phyloP scores from a whole-genome alignment of 768 basidiomycete species.

The Xerocomus potaroensis region DNA sequence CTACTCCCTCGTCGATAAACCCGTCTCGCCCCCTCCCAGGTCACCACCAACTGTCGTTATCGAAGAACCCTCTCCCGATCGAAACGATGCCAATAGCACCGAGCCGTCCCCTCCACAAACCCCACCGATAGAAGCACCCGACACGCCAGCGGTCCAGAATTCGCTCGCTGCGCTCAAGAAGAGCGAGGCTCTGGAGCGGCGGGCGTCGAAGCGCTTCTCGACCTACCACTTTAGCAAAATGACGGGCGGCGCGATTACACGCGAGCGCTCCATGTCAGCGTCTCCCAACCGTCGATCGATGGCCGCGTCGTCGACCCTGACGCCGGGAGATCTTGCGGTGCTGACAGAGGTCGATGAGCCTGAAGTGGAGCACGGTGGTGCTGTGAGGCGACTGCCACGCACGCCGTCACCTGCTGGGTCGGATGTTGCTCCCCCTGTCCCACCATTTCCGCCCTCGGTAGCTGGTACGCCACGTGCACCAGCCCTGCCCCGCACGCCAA shows the following conservation, averaged over 20 bases:
- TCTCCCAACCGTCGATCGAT: constrained; percentile 65
- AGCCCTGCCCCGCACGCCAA: neutral
- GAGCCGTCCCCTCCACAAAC: constrained; percentile 32
- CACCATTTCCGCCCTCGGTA: constrained; percentile 46
- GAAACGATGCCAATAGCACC: constrained; percentile 27
- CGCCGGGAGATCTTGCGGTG: constrained; percentile 67
- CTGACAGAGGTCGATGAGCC: constrained; percentile 68
- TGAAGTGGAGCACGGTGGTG: constrained; percentile 16
- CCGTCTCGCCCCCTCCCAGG: constrained; percentile 39
- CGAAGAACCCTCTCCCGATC: constrained; percentile 25
- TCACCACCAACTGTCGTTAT: constrained; percentile 48
- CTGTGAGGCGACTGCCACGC: constrained; percentile 27
- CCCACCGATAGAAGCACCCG: constrained; percentile 37
- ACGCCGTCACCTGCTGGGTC: constrained; percentile 33
- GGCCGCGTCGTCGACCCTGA: constrained; percentile 57
- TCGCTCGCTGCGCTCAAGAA: constrained; percentile 87
- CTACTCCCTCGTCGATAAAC: constrained; percentile 76
- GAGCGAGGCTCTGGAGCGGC: constrained; percentile 78
- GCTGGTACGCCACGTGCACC: constrained; percentile 33
- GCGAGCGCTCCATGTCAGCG: constrained; percentile 44
- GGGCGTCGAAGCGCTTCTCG: constrained; percentile 95
- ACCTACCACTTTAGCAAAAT: constrained; percentile 94
- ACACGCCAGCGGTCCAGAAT: constrained; percentile 64
- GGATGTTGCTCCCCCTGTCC: constrained; percentile 35
- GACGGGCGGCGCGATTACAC: constrained; percentile 51